Conservation (phyloP, 2,329 filamentous ascomycete genomes). For the Bipolaris oryzae region DNA sequence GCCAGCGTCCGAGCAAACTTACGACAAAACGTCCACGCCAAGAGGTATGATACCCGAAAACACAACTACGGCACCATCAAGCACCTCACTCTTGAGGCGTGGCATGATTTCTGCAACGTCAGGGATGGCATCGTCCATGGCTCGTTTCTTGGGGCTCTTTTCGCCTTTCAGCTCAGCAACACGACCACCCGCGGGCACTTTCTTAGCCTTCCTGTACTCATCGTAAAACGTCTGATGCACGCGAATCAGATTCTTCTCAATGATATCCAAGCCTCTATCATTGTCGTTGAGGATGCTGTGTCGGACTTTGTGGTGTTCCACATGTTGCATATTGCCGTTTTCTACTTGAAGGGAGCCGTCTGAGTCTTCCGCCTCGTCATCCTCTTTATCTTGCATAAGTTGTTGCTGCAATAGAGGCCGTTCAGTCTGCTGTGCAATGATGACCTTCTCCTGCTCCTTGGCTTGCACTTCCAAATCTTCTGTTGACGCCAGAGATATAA, state of each 20-base stretch:
- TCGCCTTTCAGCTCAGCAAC: constrained; percentile 58
- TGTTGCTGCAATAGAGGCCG: constrained; percentile 91
- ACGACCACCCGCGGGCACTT: constrained; percentile 52
- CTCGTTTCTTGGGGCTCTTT: constrained; percentile 57
- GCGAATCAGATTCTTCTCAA: constrained; percentile 75
- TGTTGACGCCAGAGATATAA: constrained; percentile 75
- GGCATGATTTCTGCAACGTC: constrained; percentile 88
- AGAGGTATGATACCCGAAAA: constrained; percentile 90
- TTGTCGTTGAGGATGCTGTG: constrained; percentile 87
- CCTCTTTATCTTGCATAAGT: constrained; percentile 85
- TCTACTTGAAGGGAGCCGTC: constrained; percentile 49
- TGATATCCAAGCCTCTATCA: constrained; percentile 77
- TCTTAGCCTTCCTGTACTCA: constrained; percentile 69
- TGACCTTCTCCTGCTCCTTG: constrained; percentile 82
- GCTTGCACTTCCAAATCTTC: constrained; percentile 78
- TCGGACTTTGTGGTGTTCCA: constrained; percentile 54
- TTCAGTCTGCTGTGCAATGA: constrained; percentile 88
- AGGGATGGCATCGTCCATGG: constrained; percentile 67
- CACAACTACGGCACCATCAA: constrained; percentile 78
- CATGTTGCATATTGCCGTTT: constrained; percentile 47
- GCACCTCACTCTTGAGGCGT: constrained; percentile 75
- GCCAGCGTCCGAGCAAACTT: constrained; percentile 24
- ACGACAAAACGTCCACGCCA: constrained; percentile 73
- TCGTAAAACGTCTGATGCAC: constrained; percentile 84
- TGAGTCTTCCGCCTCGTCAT: constrained; percentile 64